Evolutionary conservation across 345 rosid genomes (phyloP).

Genomic region (Eucalyptus microcorys): DNA sequence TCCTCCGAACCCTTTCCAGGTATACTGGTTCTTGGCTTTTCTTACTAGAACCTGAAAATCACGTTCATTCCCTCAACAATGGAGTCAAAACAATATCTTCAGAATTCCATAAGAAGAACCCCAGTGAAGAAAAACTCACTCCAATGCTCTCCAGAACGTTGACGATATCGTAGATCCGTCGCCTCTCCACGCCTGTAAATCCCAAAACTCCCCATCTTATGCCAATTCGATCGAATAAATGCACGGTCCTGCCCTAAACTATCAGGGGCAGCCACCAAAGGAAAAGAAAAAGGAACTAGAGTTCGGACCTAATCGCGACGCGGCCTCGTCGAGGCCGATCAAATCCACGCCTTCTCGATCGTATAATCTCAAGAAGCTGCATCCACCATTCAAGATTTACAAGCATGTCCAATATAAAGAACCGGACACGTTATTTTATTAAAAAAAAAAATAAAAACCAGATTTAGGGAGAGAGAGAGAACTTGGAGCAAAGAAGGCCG

Average conservation of each 20-base stretch:
- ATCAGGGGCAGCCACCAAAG: neutral
- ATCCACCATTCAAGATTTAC: neutral
- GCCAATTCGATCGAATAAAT: neutral
- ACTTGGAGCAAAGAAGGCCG: conserved; percentile 89
- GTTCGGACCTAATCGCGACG: conserved; percentile 47
- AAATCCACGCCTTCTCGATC: conserved; percentile 50
- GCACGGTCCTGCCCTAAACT: neutral
- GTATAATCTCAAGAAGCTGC: conserved; percentile 69
- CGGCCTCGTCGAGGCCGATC: conserved; percentile 85
- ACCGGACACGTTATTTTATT: neutral
- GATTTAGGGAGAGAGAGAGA: neutral
- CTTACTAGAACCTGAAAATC: conserved; percentile 49
- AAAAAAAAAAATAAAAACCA: too few relatives aligned
- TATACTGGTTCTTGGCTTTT: conserved; percentile 20
- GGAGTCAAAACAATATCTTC: neutral
- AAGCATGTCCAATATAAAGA: neutral
- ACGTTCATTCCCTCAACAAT: neutral
- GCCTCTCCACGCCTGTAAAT: conserved; percentile 66
- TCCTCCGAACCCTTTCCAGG: conserved; percentile 23
- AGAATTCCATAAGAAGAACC: neutral
- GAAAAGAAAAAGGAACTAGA: neutral
- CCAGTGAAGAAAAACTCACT: conserved; percentile 21
- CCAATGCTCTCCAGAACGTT: conserved; percentile 86
- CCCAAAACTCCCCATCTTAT: neutral
- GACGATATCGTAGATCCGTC: conserved; percentile 85